phyloP scores from a whole-genome alignment of 2,329 filamentous ascomycete species.

The Aspergillus brunneoviolaceus region DNA sequence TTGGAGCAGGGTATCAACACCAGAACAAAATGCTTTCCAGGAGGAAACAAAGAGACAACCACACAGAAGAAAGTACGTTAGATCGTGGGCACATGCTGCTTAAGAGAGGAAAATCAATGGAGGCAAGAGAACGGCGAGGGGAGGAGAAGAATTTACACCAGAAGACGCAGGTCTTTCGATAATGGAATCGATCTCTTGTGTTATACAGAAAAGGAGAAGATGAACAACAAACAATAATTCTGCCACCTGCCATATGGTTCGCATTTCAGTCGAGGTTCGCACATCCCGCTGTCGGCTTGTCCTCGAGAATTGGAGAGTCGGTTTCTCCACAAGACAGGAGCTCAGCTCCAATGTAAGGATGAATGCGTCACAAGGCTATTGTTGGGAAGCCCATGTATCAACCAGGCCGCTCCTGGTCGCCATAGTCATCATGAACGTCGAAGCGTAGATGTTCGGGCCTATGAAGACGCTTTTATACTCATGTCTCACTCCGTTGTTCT shows the following conservation, averaged over 20 bases:
- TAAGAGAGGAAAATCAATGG: conserved; percentile 9
- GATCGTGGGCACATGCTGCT: conserved; percentile 35
- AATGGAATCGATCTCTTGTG: conserved; percentile 13
- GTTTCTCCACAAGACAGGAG: neutral
- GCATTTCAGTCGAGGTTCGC: neutral
- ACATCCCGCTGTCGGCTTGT: neutral
- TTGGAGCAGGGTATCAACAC: conserved; percentile 45
- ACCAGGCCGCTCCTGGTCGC: neutral
- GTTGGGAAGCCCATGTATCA: neutral
- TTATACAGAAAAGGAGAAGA: conserved; percentile 19
- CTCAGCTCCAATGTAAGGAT: neutral
- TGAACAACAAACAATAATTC: neutral
- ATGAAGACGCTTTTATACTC: conserved; percentile 4
- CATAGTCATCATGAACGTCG: neutral
- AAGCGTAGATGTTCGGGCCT: neutral
- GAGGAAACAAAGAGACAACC: conserved; percentile 13
- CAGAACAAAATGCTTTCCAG: conserved; percentile 40
- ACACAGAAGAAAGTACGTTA: conserved; percentile 27
- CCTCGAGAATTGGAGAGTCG: neutral
- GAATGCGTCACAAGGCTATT: neutral
- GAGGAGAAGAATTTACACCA: conserved; percentile 28
- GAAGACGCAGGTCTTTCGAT: conserved; percentile 19
- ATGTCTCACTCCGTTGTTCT: conserved; percentile 34
- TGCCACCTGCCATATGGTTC: neutral
- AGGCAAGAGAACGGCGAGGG: conserved; percentile 9